Base-by-base conservation (phyloP, 768 basidiomycete genomes). In the Psilocybe sp. region DNA sequence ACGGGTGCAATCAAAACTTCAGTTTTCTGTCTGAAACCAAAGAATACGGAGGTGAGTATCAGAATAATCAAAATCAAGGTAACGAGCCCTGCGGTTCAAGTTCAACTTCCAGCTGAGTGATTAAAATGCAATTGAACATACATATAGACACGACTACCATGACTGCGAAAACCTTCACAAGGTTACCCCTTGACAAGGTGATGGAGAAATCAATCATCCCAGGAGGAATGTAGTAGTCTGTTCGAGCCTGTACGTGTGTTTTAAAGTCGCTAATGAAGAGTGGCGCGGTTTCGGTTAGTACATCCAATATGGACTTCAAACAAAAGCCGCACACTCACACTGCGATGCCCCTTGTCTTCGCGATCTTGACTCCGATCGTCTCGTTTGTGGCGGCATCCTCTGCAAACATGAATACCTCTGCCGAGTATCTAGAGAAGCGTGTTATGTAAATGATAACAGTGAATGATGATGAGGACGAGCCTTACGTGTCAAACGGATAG, bases 1-100 rank as follows among this genome's bases (percentile, higher is more conserved):
- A 60, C 59, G 1, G 60, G 60, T 11, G 58, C 54, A 15, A 60
- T 36, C 36, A 60, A 35, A 3, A 60, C 52, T 39, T 60, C 60
- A 14, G 49, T 41, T 3, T 50, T 46, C 36, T 60, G 60, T 35
- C 52, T 53, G 23, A 58, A 60, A 14, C 60, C 55, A 18, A 60
- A 60, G 23, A 60, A 53, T 3, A 60, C 54, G 7, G 54, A 51
- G 8, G 60, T 60, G 15, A 58, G 47, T 48, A 58, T 58, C 6
- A 60, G 54, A 9, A 60, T 35, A 11, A 55, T 34, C 2, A 60
- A 38, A 12, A 56, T 55, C 20, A 60, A 35, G 2, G 56, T 60
- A 4, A 60, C 55, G 5, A 56, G 6, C 56, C 56, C 59, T 60
- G 23, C 2, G 33, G 2, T 8, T 9, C 7, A 32, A 23, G 2